Percentiles rank a stretch among this genome's conserved stretches.
Conservation (phyloP, 1,284 basidiomycete species). For the Pisolithus thermaeus region DNA sequence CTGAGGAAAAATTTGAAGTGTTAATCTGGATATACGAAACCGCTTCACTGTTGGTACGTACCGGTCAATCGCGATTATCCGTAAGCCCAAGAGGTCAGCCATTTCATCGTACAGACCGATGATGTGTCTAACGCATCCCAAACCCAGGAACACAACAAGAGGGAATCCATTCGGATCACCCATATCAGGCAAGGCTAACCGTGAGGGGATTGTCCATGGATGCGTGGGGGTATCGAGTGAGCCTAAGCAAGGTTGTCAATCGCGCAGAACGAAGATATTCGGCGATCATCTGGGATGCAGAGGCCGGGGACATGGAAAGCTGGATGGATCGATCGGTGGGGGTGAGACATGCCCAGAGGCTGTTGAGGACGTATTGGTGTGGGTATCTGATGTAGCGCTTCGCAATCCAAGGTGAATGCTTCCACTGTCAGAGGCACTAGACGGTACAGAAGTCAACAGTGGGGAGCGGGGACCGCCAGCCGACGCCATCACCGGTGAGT, state of each 20-base stretch:
- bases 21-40: slow-evolving; percentile 10
- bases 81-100: slow-evolving; percentile 79
- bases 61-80: slow-evolving; percentile 94
- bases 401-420: slow-evolving; percentile 18
- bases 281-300: slow-evolving; percentile 66
- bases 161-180: slow-evolving; percentile 80
- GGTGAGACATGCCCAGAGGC: slow-evolving; percentile 36
- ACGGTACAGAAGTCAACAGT: slow-evolving; percentile 18
- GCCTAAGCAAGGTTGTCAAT: slow-evolving; percentile 76
- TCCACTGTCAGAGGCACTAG: slow-evolving; percentile 25
- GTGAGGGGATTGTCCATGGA: slow-evolving; percentile 65
- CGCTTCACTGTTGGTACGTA: slow-evolving; percentile 25
- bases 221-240: slow-evolving; percentile 75
- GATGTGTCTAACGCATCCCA: slow-evolving; percentile 92
- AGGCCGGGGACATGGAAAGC: slow-evolving; percentile 38
- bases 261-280: slow-evolving; percentile 81
- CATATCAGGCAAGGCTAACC: slow-evolving; percentile 91
- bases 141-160: slow-evolving; percentile 85
- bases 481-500: slow-evolving; percentile 36
- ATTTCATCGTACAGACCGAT: slow-evolving; percentile 96
- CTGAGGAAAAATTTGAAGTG: slow-evolving; percentile 31
- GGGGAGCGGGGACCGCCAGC: slow-evolving; percentile 15
- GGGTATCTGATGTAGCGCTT: slow-evolving; percentile 12
- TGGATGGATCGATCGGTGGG: slow-evolving; percentile 32
- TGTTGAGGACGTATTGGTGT: slow-evolving; percentile 33